These are phyloP conservation scores for Kingdonia uniflora DNA, from an alignment of 164 flowering plant species.

Conservation along the genomic window DNA sequence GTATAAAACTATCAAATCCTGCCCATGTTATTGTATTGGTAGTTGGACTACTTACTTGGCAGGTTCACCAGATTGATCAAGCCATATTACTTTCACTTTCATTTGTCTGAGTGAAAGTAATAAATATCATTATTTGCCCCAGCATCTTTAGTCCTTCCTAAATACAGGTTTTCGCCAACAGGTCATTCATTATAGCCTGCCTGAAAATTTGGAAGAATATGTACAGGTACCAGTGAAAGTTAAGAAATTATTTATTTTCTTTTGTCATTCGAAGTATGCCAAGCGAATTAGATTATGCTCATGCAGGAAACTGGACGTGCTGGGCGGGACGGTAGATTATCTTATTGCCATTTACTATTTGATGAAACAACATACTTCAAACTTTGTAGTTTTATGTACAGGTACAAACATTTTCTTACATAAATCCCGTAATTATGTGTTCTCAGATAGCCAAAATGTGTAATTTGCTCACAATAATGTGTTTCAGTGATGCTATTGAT, in stretches of 20 bases:
- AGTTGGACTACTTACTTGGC: too few relatives aligned
- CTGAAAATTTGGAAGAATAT: slow-evolving; percentile 96
- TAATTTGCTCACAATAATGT: slow-evolving; percentile 7
- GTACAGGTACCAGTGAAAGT: slow-evolving; percentile 57
- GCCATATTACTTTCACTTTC: too few relatives aligned
- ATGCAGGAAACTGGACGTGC: slow-evolving; percentile 90
- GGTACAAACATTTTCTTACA: slow-evolving; percentile 27
- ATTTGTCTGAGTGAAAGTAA: too few relatives aligned
- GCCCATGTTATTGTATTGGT: too few relatives aligned
- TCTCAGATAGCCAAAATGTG: neutral
- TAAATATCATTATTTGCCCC: too few relatives aligned
- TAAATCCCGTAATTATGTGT: neutral
- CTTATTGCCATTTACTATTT: slow-evolving; percentile 76
- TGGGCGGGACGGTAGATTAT: slow-evolving; percentile 86
- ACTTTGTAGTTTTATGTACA: slow-evolving; percentile 73
- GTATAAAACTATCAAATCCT: too few relatives aligned
- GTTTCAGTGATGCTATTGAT: slow-evolving; percentile 90
- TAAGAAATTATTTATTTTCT: too few relatives aligned
- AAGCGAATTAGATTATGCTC: slow-evolving; percentile 7
- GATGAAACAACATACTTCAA: slow-evolving; percentile 66
- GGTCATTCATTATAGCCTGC: slow-evolving; percentile 92
- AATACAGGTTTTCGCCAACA: slow-evolving; percentile 21
- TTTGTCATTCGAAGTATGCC: neutral
- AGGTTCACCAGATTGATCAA: too few relatives aligned
- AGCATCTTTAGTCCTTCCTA: slow-evolving; percentile 1